These are phyloP conservation scores for Reutealis trisperma DNA, from an alignment of 345 rosid genomes.

Conservation along the genomic window DNA sequence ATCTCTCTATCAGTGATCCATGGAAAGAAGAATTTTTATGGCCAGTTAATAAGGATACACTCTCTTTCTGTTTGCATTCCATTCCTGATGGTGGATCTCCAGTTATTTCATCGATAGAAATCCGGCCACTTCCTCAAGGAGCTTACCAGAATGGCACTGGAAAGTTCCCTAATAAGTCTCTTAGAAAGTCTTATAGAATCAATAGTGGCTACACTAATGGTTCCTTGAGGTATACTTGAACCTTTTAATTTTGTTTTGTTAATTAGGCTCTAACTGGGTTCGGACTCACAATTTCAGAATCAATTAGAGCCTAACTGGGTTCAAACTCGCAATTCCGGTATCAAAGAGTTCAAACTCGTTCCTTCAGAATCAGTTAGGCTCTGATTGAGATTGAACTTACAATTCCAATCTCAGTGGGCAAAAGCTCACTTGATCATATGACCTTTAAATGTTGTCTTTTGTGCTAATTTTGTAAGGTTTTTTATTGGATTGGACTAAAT, in stretches of 20 bases:
- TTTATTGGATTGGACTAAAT: slow-evolving; percentile 7
- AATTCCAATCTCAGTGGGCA: too few relatives aligned
- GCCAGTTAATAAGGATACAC: slow-evolving; percentile 51
- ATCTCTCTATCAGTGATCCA: slow-evolving; percentile 66
- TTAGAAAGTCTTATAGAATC: slow-evolving; percentile 63
- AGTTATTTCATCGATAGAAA: slow-evolving; percentile 74
- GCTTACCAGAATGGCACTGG: slow-evolving; percentile 58
- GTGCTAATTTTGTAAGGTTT: not conserved
- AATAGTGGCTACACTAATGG: slow-evolving; percentile 69
- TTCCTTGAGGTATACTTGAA: slow-evolving; percentile 47
- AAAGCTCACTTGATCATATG: too few relatives aligned
- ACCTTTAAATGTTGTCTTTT: too few relatives aligned
- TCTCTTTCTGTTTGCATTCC: slow-evolving; percentile 55
- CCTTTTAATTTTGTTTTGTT: not conserved
- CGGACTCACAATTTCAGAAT: too few relatives aligned
- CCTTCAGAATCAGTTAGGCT: too few relatives aligned
- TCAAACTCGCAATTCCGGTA: too few relatives aligned
- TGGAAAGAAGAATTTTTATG: slow-evolving; percentile 78
- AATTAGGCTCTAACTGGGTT: too few relatives aligned
- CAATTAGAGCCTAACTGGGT: too few relatives aligned
- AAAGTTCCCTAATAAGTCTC: slow-evolving; percentile 39
- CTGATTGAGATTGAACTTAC: too few relatives aligned
- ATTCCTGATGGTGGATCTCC: slow-evolving; percentile 61
- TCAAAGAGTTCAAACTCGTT: too few relatives aligned
- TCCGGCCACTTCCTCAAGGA: slow-evolving; percentile 72